These are phyloP conservation scores for Theobroma grandiflorum DNA, from an alignment of 441 rosid genomes.

Conservation along the genomic window DNA sequence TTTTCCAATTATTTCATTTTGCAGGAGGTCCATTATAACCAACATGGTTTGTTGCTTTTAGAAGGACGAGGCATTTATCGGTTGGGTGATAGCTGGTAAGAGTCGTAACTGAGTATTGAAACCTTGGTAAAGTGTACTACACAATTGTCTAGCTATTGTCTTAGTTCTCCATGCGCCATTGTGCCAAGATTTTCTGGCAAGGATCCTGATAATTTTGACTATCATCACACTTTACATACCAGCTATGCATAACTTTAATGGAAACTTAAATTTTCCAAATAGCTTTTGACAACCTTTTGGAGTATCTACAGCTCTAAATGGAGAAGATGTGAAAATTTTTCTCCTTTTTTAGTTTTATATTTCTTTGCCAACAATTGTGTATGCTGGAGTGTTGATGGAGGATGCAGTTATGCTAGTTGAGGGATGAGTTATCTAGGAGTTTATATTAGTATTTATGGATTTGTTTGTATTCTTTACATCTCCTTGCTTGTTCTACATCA, in stretches of 20 bases:
- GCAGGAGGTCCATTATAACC: slow-evolving; percentile 97
- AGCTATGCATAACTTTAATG: not conserved
- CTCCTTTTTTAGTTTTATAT: not conserved
- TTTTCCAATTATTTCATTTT: slow-evolving; percentile 21
- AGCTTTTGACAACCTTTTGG: not conserved
- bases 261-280: not conserved
- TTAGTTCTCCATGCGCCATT: not conserved
- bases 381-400: not conserved
- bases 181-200: not conserved
- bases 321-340: not conserved
- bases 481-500: no score
- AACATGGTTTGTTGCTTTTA: slow-evolving; percentile 88
- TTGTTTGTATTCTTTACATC: no score
- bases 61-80: slow-evolving; percentile 95
- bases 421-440: no score
- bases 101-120: slow-evolving; percentile 29
- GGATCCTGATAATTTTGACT: not conserved
- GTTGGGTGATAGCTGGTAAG: slow-evolving; percentile 87
- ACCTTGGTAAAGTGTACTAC: slow-evolving; percentile 16
- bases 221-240: slow-evolving; percentile 9
- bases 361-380: not conserved
- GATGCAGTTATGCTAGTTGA: no score
- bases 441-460: no score
- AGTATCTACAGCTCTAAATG: not conserved
- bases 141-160: not conserved